These are phyloP conservation scores for Oryza glaberrima DNA, from an alignment of 176 grass and related monocot species.

Conservation along the genomic window DNA sequence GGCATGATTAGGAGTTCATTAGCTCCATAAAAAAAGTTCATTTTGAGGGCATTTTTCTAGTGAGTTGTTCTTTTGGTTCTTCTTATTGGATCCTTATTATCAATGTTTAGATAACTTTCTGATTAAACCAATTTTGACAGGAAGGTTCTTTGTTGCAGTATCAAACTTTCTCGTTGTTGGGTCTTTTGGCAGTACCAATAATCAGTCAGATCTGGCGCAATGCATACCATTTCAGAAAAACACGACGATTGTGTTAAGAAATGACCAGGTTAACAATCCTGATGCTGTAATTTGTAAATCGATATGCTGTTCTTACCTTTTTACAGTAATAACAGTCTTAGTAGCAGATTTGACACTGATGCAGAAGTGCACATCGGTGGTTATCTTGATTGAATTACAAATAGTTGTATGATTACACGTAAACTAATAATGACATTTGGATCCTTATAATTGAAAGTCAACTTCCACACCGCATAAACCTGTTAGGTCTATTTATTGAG, in stretches of 20 bases:
- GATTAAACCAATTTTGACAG: conserved; percentile 74
- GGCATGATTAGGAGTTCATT: conserved; percentile 12
- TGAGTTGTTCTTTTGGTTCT: conserved; percentile 5
- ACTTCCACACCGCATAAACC: conserved; percentile 2
- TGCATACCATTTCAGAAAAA: conserved; percentile 96
- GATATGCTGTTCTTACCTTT: conserved; percentile 16
- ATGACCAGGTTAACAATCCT: conserved; percentile 65
- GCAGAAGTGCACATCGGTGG: background rate
- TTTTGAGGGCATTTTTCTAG: conserved; percentile 27
- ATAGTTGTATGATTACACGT: conserved; percentile 24
- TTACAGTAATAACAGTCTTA: background rate
- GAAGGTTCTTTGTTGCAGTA: conserved; percentile 93
- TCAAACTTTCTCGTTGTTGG: conserved; percentile 62
- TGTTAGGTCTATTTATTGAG: background rate
- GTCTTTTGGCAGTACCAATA: conserved; percentile 61
- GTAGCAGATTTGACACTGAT: background rate
- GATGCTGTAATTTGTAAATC: conserved; percentile 37
- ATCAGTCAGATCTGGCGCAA: conserved; percentile 63
- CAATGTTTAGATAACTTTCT: conserved; percentile 46
- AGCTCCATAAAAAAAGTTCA: conserved; percentile 29
- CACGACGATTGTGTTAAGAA: conserved; percentile 71
- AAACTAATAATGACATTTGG: conserved; percentile 21
- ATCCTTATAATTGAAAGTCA: conserved; percentile 29
- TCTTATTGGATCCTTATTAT: conserved; percentile 29
- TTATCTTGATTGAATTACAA: conserved; percentile 14